Evolutionary conservation across 2,329 filamentous ascomycete species (phyloP).

Genomic region (Ilyonectria sp.): DNA sequence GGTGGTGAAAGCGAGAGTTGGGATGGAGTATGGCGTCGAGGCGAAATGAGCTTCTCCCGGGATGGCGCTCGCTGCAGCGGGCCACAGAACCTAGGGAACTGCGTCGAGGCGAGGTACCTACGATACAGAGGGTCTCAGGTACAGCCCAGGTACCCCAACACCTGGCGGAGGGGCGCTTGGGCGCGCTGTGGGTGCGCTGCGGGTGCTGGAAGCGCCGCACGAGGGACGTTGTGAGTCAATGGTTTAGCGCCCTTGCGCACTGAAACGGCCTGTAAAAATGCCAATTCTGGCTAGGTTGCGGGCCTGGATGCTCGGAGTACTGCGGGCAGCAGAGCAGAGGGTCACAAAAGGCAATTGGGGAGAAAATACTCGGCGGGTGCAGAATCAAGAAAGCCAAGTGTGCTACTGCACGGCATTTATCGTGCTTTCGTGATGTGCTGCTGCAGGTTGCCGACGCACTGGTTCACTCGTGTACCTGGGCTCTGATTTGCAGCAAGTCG

Average conservation of each 20-base stretch:
- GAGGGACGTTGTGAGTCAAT: slow-evolving; percentile 35
- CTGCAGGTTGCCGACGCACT: slow-evolving; percentile 2
- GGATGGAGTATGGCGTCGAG: slow-evolving; percentile 48
- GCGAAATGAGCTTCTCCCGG: slow-evolving; percentile 47
- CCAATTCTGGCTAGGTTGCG: slow-evolving; percentile 13
- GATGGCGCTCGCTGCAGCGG: slow-evolving; percentile 38
- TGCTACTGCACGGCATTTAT: slow-evolving; percentile 2
- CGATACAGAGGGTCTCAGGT: slow-evolving; percentile 36
- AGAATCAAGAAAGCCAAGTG: not conserved
- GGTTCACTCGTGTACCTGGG: not conserved
- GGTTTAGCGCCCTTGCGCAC: slow-evolving; percentile 37
- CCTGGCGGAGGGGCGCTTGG: slow-evolving; percentile 16
- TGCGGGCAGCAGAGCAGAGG: not conserved
- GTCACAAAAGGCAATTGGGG: not conserved
- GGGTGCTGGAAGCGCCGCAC: slow-evolving; percentile 8
- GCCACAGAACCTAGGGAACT: slow-evolving; percentile 19
- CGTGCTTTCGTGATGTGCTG: not conserved
- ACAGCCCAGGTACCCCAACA: slow-evolving; percentile 36
- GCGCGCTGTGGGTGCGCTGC: slow-evolving; percentile 23
- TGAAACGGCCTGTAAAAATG: slow-evolving; percentile 30
- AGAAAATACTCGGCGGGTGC: not conserved
- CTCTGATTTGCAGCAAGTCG: slow-evolving; percentile 12
- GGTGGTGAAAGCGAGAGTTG: slow-evolving; percentile 46
- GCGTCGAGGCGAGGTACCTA: slow-evolving; percentile 30
- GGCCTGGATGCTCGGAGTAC: not conserved